Evolutionary conservation across 495 filamentous ascomycete genomes (phyloP).

Genomic region (Penicillium chermesinum): DNA sequence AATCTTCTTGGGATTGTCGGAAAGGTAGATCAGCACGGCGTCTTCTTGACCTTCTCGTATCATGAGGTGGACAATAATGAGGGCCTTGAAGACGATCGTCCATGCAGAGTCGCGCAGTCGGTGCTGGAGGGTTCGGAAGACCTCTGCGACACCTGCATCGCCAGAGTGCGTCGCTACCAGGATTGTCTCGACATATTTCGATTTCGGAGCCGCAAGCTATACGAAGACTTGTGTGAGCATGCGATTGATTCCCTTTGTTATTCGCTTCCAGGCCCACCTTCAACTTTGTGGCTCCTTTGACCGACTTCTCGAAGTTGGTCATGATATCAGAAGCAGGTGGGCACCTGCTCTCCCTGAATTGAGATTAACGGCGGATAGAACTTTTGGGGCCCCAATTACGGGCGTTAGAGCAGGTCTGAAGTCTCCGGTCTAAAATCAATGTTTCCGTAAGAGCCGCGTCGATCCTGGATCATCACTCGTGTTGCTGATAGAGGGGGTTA

Average conservation of each 20-base stretch:
- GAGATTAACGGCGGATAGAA: neutral
- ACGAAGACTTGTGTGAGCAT: conserved; percentile 2
- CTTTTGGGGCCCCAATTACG: neutral
- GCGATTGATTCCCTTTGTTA: neutral
- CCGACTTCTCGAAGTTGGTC: conserved; percentile 87
- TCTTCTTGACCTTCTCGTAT: conserved; percentile 91
- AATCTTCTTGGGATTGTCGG: conserved; percentile 76
- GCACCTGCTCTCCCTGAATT: neutral
- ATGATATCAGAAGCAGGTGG: conserved; percentile 39
- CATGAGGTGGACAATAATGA: conserved; percentile 96
- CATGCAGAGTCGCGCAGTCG: conserved; percentile 92
- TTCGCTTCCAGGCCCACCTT: conserved; percentile 55
- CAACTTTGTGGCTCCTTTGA: conserved; percentile 90
- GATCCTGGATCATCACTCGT: conserved; percentile 24
- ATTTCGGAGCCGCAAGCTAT: conserved; percentile 92
- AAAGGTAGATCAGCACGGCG: conserved; percentile 78
- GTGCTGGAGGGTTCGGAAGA: conserved; percentile 86
- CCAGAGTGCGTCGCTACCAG: conserved; percentile 91
- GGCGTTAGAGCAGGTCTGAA: conserved; percentile 10
- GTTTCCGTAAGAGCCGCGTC: conserved; percentile 18
- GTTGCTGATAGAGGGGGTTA: conserved; percentile 23
- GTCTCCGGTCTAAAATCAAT: conserved; percentile 21
- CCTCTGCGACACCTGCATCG: conserved; percentile 91
- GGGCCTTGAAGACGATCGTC: conserved; percentile 92
- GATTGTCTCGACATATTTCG: conserved; percentile 99